These are phyloP conservation scores for Phyllosticta citribraziliensis DNA, from an alignment of 2,329 filamentous ascomycete genomes.

Conservation along the genomic window DNA sequence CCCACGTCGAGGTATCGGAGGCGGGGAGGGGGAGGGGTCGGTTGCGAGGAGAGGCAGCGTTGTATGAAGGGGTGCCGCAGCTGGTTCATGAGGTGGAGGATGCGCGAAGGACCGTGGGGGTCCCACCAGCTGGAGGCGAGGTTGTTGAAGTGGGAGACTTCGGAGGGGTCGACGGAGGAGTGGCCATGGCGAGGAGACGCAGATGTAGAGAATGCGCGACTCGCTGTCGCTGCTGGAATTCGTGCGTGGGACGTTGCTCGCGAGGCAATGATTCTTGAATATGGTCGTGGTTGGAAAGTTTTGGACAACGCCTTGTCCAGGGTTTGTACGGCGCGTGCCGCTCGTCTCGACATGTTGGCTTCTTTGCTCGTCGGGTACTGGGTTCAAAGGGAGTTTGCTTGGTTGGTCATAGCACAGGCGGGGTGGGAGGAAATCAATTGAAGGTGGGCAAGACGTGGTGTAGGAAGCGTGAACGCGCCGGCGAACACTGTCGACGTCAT, in stretches of 20 bases:
- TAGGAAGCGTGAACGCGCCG: not conserved
- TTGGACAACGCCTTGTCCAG: not conserved
- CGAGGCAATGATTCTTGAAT: not conserved
- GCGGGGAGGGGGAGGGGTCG: constrained; percentile 22
- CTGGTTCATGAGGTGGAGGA: constrained; percentile 97
- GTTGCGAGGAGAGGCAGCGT: constrained; percentile 46
- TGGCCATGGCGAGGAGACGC: not conserved
- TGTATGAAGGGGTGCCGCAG: constrained; percentile 87
- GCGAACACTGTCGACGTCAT: not conserved
- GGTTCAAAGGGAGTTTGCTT: not conserved
- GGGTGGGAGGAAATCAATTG: not conserved
- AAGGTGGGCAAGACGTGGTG: not conserved
- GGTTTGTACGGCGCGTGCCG: not conserved
- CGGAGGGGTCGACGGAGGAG: constrained; percentile 59
- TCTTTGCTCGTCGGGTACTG: not conserved
- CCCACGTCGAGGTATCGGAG: constrained; percentile 81
- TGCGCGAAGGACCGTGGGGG: constrained; percentile 78
- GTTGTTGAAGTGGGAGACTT: constrained; percentile 88
- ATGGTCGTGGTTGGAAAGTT: not conserved
- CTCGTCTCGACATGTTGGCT: not conserved
- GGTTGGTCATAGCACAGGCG: not conserved
- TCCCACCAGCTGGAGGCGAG: constrained; percentile 98
- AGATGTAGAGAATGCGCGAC: not conserved
- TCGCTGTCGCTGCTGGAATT: not conserved
- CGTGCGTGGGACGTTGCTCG: not conserved